Evolutionary conservation across 2,329 filamentous ascomycete species (phyloP).

Genomic region (Monosporascus sp.): DNA sequence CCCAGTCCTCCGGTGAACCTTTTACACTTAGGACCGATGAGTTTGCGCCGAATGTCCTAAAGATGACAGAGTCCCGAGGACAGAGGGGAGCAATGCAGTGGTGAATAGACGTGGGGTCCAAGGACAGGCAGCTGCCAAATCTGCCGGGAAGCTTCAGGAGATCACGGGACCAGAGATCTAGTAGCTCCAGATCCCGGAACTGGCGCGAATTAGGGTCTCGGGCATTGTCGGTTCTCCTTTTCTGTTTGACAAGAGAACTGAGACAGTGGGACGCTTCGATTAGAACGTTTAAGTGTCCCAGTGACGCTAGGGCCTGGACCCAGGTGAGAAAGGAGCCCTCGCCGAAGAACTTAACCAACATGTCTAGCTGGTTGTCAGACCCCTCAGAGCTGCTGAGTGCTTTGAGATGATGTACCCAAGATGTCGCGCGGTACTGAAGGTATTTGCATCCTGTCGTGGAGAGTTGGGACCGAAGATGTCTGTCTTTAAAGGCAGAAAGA

Average conservation of each 20-base stretch:
- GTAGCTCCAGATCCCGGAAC: slow-evolving; percentile 4
- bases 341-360: slow-evolving; percentile 4
- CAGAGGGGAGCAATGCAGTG: slow-evolving; percentile 3
- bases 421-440: slow-evolving; percentile 6
- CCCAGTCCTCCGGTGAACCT: slow-evolving; percentile 5
- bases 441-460: neutral
- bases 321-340: slow-evolving; percentile 4
- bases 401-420: slow-evolving; percentile 5
- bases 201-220: neutral
- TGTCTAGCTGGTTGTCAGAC: neutral
- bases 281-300: slow-evolving; percentile 3
- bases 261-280: slow-evolving; percentile 4
- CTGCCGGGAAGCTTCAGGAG: slow-evolving; percentile 8
- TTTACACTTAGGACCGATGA: neutral
- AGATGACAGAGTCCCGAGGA: neutral
- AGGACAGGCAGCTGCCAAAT: slow-evolving; percentile 3
- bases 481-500: slow-evolving; percentile 1
- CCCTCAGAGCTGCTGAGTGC: neutral
- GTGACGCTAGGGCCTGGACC: slow-evolving; percentile 9
- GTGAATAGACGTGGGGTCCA: slow-evolving; percentile 1
- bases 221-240: neutral
- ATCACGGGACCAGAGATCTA: slow-evolving; percentile 9
- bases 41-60: neutral
- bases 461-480: neutral
- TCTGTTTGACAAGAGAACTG: neutral